Percentiles rank a stretch among this genome's conserved stretches.
Evolutionary conservation across 2,329 filamentous ascomycete species (phyloP).

Genomic region (Tolypocladium tropicale): DNA sequence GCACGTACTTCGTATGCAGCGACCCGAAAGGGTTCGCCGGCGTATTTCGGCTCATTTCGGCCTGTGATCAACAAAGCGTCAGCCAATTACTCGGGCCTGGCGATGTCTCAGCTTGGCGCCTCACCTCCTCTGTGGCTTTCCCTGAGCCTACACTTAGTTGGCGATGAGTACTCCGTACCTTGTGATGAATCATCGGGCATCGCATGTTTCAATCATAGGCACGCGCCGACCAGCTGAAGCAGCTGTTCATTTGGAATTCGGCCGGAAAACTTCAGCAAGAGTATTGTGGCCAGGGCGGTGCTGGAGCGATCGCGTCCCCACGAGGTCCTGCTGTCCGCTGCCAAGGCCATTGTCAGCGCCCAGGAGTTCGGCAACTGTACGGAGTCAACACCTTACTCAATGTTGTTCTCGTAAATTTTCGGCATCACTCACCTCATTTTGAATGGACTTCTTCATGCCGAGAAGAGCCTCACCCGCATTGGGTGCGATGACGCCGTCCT

Average conservation of each 20-base stretch:
- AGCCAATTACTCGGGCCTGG: neutral
- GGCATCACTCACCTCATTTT: conserved; percentile 11
- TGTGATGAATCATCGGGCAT: neutral
- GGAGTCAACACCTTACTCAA: neutral
- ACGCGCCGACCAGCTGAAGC: conserved; percentile 12
- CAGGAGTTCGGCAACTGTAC: conserved; percentile 15
- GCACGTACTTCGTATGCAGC: neutral
- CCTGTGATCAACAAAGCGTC: neutral
- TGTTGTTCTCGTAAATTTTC: neutral
- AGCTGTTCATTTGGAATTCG: conserved; percentile 14
- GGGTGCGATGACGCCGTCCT: conserved; percentile 3
- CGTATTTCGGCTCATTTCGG: neutral
- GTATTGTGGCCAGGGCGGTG: conserved; percentile 12
- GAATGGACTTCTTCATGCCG: conserved; percentile 10
- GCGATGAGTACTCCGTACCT: neutral
- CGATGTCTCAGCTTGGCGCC: neutral
- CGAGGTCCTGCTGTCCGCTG: conserved; percentile 4
- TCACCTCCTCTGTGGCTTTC: neutral
- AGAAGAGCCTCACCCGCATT: conserved; percentile 5
- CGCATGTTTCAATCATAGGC: conserved; percentile 8
- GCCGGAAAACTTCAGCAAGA: conserved; percentile 15
- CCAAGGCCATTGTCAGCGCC: conserved; percentile 14
- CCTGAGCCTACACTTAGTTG: neutral
- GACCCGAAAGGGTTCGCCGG: neutral
- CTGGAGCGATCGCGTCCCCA: conserved; percentile 14